Conservation (phyloP, 129 eudicot species). For the Flaveria sonorensis region DNA sequence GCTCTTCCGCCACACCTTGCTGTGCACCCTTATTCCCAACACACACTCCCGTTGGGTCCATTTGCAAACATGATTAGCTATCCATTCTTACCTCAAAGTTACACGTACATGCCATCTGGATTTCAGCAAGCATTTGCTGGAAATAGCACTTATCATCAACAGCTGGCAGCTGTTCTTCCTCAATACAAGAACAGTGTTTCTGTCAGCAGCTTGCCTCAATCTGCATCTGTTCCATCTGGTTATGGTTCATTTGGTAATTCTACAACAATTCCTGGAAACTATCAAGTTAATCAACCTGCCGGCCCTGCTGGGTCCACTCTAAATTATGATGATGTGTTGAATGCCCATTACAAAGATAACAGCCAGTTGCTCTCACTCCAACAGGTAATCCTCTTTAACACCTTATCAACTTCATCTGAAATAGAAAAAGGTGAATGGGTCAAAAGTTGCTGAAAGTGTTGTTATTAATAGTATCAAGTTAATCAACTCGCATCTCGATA, state of each 20-base stretch:
- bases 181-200: constrained; percentile 78
- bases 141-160: constrained; percentile 78
- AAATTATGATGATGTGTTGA: constrained; percentile 78
- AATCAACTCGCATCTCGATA: neutral
- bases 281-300: constrained; percentile 70
- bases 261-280: constrained; percentile 66
- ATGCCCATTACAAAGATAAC: constrained; percentile 85
- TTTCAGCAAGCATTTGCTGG: constrained; percentile 91
- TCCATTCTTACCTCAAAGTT: constrained; percentile 80
- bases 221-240: constrained; percentile 83
- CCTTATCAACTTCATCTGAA: neutral
- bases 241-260: constrained; percentile 80
- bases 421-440: neutral
- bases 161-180: constrained; percentile 71
- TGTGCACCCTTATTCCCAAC: constrained; percentile 83
- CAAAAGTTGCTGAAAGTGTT: neutral
- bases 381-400: constrained; percentile 64
- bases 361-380: constrained; percentile 80
- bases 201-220: constrained; percentile 79
- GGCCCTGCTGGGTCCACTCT: constrained; percentile 73
- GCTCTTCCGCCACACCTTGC: constrained; percentile 82
- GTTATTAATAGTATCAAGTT: neutral
- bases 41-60: constrained; percentile 79
- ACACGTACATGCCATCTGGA: constrained; percentile 88
- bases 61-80: constrained; percentile 81